Percentiles rank a stretch among this genome's conserved stretches.
These are phyloP conservation scores for Jatropha multifida DNA, from an alignment of 441 rosid species.

Conservation along the genomic window DNA sequence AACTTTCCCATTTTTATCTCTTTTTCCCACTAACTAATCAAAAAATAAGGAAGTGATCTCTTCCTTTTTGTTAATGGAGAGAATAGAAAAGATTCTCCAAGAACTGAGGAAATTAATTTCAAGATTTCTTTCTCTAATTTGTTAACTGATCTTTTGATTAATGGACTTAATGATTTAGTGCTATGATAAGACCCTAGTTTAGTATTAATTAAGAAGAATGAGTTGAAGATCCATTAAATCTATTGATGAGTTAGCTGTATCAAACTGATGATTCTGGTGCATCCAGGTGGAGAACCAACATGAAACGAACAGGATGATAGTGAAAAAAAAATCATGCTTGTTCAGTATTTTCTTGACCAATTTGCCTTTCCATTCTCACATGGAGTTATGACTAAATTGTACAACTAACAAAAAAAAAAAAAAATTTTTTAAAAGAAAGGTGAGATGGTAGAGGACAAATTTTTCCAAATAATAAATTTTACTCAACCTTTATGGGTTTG, in stretches of 20 bases:
- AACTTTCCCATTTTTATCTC: not conserved
- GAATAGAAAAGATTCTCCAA: slow-evolving; percentile 19
- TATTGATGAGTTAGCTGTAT: not conserved
- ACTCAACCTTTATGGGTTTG: no score
- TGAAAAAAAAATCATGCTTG: no score
- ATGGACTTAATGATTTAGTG: not conserved
- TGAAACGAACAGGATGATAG: no score
- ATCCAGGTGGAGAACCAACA: not conserved
- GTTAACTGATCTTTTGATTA: not conserved
- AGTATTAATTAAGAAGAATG: no score
- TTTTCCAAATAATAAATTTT: no score
- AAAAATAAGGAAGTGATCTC: not conserved
- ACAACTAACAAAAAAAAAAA: no score
- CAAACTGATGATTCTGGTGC: slow-evolving; percentile 1
- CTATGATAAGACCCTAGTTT: not conserved
- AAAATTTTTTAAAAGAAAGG: no score
- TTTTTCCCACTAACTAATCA: not conserved
- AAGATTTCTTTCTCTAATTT: not conserved
- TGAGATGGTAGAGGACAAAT: no score
- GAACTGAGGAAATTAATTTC: slow-evolving; percentile 4
- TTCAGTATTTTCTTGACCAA: no score
- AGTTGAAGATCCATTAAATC: not conserved
- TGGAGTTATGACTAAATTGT: no score
- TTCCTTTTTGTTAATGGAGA: not conserved
- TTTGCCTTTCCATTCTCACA: no score